A percentile compares a stretch with the other conserved stretches of the same genome.
Conservation (phyloP, 2,329 filamentous ascomycete species). For the Diplodia intermedia region DNA sequence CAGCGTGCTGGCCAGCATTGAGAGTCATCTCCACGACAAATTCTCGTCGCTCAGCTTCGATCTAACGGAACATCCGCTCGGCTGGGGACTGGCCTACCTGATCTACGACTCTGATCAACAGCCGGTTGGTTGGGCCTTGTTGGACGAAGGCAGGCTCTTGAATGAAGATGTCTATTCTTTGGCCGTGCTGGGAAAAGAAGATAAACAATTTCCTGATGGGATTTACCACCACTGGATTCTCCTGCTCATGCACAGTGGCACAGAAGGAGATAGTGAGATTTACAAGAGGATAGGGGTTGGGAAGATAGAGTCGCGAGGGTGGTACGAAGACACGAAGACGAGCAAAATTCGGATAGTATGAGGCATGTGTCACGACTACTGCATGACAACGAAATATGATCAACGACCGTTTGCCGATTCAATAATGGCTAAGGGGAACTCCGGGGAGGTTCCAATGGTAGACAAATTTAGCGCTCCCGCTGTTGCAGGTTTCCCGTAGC, state of each 20-base stretch:
- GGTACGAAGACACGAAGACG: slow-evolving; percentile 31
- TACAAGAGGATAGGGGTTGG: slow-evolving; percentile 36
- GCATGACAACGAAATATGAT: background rate
- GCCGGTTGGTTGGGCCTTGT: slow-evolving; percentile 34
- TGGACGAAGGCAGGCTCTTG: slow-evolving; percentile 34
- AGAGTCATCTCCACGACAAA: slow-evolving; percentile 11
- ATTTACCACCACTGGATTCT: slow-evolving; percentile 34
- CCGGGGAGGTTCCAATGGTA: background rate
- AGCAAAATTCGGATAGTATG: slow-evolving; percentile 11
- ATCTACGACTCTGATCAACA: slow-evolving; percentile 4
- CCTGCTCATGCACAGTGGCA: slow-evolving; percentile 30
- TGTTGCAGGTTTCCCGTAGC: background rate
- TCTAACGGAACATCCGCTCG: slow-evolving; percentile 18
- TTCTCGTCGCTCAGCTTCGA: slow-evolving; percentile 21
- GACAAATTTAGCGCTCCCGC: background rate
- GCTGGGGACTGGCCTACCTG: slow-evolving; percentile 19
- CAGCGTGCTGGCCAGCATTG: slow-evolving; percentile 2
- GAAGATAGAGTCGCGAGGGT: slow-evolving; percentile 26
- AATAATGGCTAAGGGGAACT: background rate
- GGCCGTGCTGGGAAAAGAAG: slow-evolving; percentile 33
- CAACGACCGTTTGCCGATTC: background rate
- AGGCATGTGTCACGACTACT: background rate
- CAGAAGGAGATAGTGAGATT: background rate
- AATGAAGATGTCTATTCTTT: slow-evolving; percentile 32
- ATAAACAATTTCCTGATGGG: background rate